A percentile compares a stretch with the other conserved stretches of the same genome.
phyloP scores from a whole-genome alignment of 371 early-diverging fungal species.

The Haplosporangium sp. region DNA sequence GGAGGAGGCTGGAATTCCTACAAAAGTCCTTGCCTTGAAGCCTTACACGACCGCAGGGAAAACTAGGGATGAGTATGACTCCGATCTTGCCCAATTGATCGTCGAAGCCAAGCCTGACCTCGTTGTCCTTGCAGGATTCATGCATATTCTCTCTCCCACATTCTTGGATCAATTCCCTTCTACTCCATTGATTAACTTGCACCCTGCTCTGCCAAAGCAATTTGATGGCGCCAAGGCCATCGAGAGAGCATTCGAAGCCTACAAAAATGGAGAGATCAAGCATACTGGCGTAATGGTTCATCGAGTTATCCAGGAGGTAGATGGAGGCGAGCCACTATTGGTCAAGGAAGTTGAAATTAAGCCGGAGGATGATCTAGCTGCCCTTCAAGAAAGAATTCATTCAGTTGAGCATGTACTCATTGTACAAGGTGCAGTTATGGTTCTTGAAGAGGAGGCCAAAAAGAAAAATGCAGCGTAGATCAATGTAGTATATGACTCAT shows the following conservation, averaged over 20 bases:
- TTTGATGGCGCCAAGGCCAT: constrained; percentile 97
- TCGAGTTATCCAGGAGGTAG: constrained; percentile 94
- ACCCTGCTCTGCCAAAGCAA: constrained; percentile 95
- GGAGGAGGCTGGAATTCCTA: constrained; percentile 83
- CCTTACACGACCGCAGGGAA: constrained; percentile 83
- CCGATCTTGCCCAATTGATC: constrained; percentile 83
- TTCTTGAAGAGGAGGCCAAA: constrained; percentile 30
- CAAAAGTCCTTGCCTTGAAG: constrained; percentile 81
- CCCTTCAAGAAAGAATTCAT: constrained; percentile 90
- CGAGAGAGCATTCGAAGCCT: constrained; percentile 91
- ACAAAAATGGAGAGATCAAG: constrained; percentile 75
- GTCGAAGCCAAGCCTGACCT: constrained; percentile 74
- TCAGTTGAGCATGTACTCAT: constrained; percentile 87
- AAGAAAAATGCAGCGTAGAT: constrained; percentile 8
- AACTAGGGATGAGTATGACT: constrained; percentile 89
- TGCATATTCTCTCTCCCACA: constrained; percentile 93
- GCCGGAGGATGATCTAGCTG: constrained; percentile 80
- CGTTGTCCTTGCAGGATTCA: constrained; percentile 96
- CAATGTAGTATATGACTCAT: neutral
- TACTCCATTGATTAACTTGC: constrained; percentile 91
- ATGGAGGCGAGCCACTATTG: constrained; percentile 91
- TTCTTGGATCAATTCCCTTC: constrained; percentile 80
- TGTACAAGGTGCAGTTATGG: constrained; percentile 66
- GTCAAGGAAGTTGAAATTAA: constrained; percentile 81
- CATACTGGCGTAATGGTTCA: constrained; percentile 98